Evolutionary conservation across 306 rosid genomes (phyloP).

Genomic region (Vigna radiata): DNA sequence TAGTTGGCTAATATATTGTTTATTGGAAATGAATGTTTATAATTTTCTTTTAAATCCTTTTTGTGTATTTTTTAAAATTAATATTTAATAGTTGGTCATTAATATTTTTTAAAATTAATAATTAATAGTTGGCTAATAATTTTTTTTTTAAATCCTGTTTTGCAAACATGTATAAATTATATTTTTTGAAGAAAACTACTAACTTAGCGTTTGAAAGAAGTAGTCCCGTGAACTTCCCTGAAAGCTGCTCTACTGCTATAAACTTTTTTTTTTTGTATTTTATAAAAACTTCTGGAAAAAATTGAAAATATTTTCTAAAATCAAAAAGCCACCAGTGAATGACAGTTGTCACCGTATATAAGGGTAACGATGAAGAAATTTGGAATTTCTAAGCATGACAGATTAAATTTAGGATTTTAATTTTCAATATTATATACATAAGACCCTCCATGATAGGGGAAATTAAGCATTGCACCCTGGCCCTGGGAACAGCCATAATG

Average conservation of each 20-base stretch:
- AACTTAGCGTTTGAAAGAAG: too few species aligned
- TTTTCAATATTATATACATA: conserved; percentile 24
- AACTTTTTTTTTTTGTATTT: not conserved
- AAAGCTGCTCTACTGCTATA: too few species aligned
- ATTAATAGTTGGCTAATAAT: too few species aligned
- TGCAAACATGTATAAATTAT: not conserved
- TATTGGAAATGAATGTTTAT: too few species aligned
- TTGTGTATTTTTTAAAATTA: not conserved
- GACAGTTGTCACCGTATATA: not conserved
- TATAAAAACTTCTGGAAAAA: not conserved
- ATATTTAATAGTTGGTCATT: not conserved
- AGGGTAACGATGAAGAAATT: not conserved
- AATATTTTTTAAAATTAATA: not conserved
- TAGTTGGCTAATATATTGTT: too few species aligned
- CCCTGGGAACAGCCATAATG: conserved; percentile 25
- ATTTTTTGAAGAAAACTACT: too few species aligned
- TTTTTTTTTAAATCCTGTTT: too few species aligned
- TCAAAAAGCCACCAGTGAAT: not conserved
- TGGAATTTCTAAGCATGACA: conserved; percentile 19
- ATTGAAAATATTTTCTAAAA: not conserved
- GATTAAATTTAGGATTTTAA: not conserved
- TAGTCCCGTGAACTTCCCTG: too few species aligned
- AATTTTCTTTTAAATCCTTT: too few species aligned
- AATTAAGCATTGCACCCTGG: conserved; percentile 29
- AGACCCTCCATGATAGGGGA: conserved; percentile 16